phyloP scores from a whole-genome alignment of 1,139 yeast genomes.

The Saccharomyces hybrid region DNA sequence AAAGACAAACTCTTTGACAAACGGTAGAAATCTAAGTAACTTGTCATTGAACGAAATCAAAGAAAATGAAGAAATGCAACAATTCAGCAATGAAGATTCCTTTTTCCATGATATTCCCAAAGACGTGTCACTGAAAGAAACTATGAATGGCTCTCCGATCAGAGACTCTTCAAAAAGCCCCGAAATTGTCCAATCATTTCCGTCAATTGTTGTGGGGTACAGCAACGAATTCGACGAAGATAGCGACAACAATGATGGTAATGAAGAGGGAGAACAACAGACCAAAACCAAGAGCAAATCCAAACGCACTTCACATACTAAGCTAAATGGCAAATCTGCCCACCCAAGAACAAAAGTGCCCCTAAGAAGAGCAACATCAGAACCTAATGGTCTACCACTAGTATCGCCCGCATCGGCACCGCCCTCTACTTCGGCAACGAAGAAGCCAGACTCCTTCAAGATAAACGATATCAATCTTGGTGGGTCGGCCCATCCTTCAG shows the following conservation, averaged over 20 bases:
- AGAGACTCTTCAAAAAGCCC: background rate
- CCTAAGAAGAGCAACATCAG: conserved; percentile 25
- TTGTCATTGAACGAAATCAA: conserved; percentile 27
- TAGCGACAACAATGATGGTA: background rate
- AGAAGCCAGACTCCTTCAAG: background rate
- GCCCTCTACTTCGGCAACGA: background rate
- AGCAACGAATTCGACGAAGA: conserved; percentile 8
- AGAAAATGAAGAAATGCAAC: conserved; percentile 27
- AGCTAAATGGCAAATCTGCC: conserved; percentile 8
- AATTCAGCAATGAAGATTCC: conserved; percentile 13
- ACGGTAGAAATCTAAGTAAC: conserved; percentile 20
- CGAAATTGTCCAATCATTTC: conserved; percentile 15
- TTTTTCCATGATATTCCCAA: background rate
- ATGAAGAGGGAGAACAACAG: background rate
- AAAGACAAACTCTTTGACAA: conserved; percentile 12
- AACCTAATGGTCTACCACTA: conserved; percentile 13
- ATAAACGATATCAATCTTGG: background rate
- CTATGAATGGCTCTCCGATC: background rate
- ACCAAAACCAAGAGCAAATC: conserved; percentile 9
- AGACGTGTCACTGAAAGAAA: background rate
- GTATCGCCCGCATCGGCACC: background rate
- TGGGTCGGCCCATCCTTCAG: background rate
- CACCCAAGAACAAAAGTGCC: conserved; percentile 11
- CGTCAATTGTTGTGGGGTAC: conserved; percentile 22
- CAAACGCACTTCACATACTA: background rate